A percentile compares a stretch with the other conserved stretches of the same genome.
These are phyloP conservation scores for Penicillium egyptiacum DNA, from an alignment of 495 filamentous ascomycete genomes.

Conservation along the genomic window DNA sequence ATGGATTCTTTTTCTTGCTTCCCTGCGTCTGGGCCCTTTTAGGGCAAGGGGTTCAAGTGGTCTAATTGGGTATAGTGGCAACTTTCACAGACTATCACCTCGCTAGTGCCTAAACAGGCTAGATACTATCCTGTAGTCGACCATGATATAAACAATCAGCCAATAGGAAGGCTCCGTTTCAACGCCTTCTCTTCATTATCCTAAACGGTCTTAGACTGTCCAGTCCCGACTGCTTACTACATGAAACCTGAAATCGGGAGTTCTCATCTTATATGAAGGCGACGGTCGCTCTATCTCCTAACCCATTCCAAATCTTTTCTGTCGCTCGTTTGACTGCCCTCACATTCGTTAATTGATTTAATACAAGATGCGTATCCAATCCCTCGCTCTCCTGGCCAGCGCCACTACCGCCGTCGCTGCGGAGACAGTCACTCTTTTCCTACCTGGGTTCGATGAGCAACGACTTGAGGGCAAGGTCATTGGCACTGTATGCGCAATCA, in stretches of 20 bases:
- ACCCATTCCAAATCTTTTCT: background rate
- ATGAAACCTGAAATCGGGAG: background rate
- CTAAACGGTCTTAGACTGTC: background rate
- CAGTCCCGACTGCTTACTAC: background rate
- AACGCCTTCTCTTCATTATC: background rate
- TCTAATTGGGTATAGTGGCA: background rate
- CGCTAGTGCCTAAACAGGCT: background rate
- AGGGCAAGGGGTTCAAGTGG: background rate
- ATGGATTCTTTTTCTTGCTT: background rate
- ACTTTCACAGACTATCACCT: background rate
- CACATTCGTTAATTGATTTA: slow-evolving; percentile 1
- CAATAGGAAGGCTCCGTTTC: background rate
- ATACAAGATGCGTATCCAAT: slow-evolving; percentile 17
- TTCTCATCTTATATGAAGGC: background rate
- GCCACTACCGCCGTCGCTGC: slow-evolving; percentile 12
- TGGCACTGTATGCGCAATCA: slow-evolving; percentile 11
- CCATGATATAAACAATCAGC: background rate
- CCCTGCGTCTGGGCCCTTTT: slow-evolving; percentile 1
- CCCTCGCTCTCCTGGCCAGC: slow-evolving; percentile 18
- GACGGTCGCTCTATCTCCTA: too few species aligned
- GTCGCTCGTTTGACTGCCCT: background rate
- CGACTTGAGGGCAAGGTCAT: slow-evolving; percentile 12
- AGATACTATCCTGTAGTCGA: background rate
- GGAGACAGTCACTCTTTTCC: slow-evolving; percentile 19
- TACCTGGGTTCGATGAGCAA: slow-evolving; percentile 17